A percentile compares a stretch with the other conserved stretches of the same genome.
These are phyloP conservation scores for Lactarius psammicola DNA, from an alignment of 768 basidiomycete genomes.

Conservation along the genomic window DNA sequence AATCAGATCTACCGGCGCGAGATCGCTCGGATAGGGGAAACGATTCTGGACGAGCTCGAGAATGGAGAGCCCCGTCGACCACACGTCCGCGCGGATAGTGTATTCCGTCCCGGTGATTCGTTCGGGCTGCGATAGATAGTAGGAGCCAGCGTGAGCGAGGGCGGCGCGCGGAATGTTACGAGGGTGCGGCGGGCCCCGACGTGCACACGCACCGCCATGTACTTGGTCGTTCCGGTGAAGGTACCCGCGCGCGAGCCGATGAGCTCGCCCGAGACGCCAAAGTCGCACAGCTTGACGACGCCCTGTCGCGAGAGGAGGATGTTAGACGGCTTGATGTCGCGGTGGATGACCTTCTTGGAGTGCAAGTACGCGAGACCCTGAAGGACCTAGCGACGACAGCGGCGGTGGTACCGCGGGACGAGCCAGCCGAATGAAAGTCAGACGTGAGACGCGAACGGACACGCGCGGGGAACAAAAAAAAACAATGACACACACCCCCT, in stretches of 20 bases:
- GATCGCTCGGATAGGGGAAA: conserved; percentile 85
- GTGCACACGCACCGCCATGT: conserved; percentile 80
- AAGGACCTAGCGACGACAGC: conserved; percentile 50
- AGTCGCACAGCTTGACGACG: conserved; percentile 85
- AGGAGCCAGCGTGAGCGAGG: conserved; percentile 3
- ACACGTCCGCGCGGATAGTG: conserved; percentile 91
- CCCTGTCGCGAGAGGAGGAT: conserved; percentile 82
- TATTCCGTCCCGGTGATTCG: conserved; percentile 85
- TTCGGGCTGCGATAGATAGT: conserved; percentile 58
- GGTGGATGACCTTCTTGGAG: conserved; percentile 81
- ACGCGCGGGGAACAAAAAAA: background rate
- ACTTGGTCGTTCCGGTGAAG: conserved; percentile 91
- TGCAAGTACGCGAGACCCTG: conserved; percentile 88
- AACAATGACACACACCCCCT: conserved; percentile 59
- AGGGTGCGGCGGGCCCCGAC: background rate
- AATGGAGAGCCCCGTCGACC: conserved; percentile 90
- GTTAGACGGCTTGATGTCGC: conserved; percentile 89
- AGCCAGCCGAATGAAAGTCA: background rate
- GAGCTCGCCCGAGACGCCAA: conserved; percentile 91
- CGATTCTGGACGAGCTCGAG: conserved; percentile 86
- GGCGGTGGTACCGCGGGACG: background rate
- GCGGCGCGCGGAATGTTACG: background rate
- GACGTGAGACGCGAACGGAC: background rate
- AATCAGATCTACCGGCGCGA: conserved; percentile 83
- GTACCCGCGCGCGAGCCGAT: conserved; percentile 84